phyloP scores from a whole-genome alignment of 2,329 filamentous ascomycete genomes.

The Fusarium clavum region DNA sequence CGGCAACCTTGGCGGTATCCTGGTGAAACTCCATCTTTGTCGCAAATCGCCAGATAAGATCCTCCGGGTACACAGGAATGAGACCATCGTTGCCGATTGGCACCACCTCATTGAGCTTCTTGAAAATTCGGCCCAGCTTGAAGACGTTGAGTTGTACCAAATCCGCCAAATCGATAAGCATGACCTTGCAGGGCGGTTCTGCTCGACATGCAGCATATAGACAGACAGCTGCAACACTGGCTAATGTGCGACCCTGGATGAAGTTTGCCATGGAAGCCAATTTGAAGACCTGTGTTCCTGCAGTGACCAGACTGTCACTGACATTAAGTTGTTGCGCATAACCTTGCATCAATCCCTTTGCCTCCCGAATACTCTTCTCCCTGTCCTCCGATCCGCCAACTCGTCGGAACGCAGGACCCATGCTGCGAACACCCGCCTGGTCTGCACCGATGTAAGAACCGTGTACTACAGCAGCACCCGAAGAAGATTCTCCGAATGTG shows the following conservation, averaged over 20 bases:
- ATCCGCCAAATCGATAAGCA: conserved; percentile 97
- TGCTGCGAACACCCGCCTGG: conserved; percentile 80
- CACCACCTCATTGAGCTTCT: conserved; percentile 78
- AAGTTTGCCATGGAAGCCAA: conserved; percentile 80
- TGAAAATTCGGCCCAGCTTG: conserved; percentile 89
- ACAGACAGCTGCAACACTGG: conserved; percentile 89
- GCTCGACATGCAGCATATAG: conserved; percentile 90
- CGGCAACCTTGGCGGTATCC: conserved; percentile 83
- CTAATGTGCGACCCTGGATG: conserved; percentile 85
- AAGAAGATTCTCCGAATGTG: conserved; percentile 87
- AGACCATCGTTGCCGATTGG: conserved; percentile 74
- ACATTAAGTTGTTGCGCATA: conserved; percentile 70
- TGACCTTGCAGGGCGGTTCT: conserved; percentile 81
- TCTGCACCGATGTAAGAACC: conserved; percentile 89
- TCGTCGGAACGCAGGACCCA: conserved; percentile 71
- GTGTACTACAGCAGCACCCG: conserved; percentile 89
- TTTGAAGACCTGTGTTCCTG: conserved; percentile 79
- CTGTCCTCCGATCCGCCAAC: conserved; percentile 69
- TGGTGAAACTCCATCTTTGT: conserved; percentile 90
- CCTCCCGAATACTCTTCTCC: conserved; percentile 70
- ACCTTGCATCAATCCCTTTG: conserved; percentile 69
- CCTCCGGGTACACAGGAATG: conserved; percentile 83
- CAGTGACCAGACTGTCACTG: conserved; percentile 71
- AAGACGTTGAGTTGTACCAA: conserved; percentile 88
- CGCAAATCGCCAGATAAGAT: conserved; percentile 91